Base-by-base conservation (phyloP, 2,329 filamentous ascomycete genomes). In the Colletotrichum cereale region DNA sequence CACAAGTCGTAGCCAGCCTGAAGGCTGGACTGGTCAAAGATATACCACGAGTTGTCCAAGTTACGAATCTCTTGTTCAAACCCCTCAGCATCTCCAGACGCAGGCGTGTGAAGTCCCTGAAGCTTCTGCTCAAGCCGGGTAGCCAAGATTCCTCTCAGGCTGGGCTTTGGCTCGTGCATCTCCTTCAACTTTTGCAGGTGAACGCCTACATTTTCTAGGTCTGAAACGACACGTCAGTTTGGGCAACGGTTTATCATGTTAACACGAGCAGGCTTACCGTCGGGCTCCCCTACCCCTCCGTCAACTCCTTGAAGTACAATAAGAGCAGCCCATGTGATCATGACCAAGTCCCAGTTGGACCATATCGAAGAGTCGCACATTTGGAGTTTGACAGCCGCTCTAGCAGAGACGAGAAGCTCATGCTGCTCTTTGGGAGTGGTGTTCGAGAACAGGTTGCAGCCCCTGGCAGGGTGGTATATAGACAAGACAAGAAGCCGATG, bases 291-390 rank as follows among this genome's bases (percentile, higher is more conserved):
- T 12, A 81, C 79, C 0, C 82, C 82, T 1, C 80, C 81, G 67
- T 84, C 80, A 3, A 83, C 76, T 2, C 79, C 83, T 70, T 84
- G 82, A 1, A 84, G 74, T 1, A 84, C 81, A n/a, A 84, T 81
- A 11, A 84, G 74, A 2, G 82, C 82, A 7, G 83, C 82, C 82
- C 82, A 84, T 0, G 82, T 83, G 62, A 84, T 84, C 73, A 84
- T 82, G 26, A 84, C 79, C 0, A 84, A 75, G 52, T 84, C 83
- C 79, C 81, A 84, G 55, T 84, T 84, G 5, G 81, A 79, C 83
- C 82, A 84, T 66, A 84, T 84, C 1, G 80, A 79, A 29, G 79
- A 75, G 62, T 84, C 83, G n/a, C 80, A 76, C 5, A 80, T 77
- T 53, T 84, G 82, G 2, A 84, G 74, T 67, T 80, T 81, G 24